Conservation (phyloP, 768 basidiomycete genomes). For the Boletellus ananiceps region DNA sequence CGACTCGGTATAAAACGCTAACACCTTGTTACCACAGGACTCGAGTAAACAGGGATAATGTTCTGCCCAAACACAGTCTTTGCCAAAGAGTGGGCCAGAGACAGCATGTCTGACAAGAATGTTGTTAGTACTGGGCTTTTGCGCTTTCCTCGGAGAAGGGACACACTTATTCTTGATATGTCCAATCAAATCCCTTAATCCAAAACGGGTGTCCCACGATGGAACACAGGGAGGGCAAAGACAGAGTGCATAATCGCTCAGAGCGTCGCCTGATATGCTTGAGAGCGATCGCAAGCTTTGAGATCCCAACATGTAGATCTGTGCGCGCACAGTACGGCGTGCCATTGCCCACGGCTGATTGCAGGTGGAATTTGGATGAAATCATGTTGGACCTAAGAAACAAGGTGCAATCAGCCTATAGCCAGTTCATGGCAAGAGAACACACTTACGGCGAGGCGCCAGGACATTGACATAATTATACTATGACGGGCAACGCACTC, state of each 20-base stretch:
- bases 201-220: constrained; percentile 24
- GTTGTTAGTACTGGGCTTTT: background rate
- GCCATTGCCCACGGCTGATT: constrained; percentile 10
- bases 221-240: constrained; percentile 26
- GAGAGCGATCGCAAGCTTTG: background rate
- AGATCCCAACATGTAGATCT: background rate
- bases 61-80: constrained; percentile 19
- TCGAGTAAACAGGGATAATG: constrained; percentile 17
- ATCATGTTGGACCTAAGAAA: constrained; percentile 18
- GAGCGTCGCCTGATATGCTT: background rate
- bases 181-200: constrained; percentile 9
- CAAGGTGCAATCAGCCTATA: background rate
- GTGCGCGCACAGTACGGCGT: background rate
- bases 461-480: constrained; percentile 14
- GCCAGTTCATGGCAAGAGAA: background rate
- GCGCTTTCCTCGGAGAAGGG: background rate
- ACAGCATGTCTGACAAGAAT: constrained; percentile 12
- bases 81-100: constrained; percentile 11
- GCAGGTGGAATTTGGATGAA: constrained; percentile 11
- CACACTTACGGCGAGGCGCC: constrained; percentile 23
- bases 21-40: constrained; percentile 3
- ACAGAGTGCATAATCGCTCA: constrained; percentile 19
- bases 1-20: background rate
- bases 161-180: constrained; percentile 22
- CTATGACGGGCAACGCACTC: constrained; percentile 13